Percentiles rank a stretch among this genome's conserved stretches.
Conservation (phyloP, 2,329 filamentous ascomycete genomes). For the Cryoendolithus antarcticus region DNA sequence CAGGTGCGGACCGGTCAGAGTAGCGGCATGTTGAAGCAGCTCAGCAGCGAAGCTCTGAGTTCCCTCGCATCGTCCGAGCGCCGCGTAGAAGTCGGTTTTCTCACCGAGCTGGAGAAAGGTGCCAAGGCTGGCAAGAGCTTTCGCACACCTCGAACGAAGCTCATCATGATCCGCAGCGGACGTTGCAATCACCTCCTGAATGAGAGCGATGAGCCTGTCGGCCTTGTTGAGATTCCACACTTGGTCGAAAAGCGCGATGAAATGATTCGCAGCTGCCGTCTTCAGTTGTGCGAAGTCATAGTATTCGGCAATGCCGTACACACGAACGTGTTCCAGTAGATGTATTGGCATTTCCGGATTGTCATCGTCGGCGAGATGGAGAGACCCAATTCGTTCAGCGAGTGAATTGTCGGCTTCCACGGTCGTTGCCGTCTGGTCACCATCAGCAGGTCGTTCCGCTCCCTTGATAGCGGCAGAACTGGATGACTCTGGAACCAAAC, state of each 20-base stretch:
- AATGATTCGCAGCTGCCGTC: constrained; percentile 3
- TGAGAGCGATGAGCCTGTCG: constrained; percentile 7
- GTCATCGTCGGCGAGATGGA: not conserved
- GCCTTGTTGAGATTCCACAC: not conserved
- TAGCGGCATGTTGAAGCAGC: not conserved
- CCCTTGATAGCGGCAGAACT: too few species aligned
- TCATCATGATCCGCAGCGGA: not conserved
- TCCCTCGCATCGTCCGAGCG: too few species aligned
- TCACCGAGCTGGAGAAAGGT: constrained; percentile 1
- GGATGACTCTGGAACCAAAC: not conserved
- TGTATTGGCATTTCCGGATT: too few species aligned
- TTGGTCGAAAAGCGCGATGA: constrained; percentile 1
- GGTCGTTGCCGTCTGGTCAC: not conserved
- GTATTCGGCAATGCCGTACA: constrained; percentile 10
- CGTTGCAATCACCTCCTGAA: constrained; percentile 4
- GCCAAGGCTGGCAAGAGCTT: not conserved
- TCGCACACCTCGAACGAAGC: constrained; percentile 19
- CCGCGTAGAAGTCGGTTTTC: too few species aligned
- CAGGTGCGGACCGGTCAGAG: not conserved
- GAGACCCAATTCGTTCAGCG: not conserved
- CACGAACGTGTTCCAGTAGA: constrained; percentile 6
- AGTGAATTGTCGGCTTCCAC: not conserved
- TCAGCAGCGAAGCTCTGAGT: not conserved
- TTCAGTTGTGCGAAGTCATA: constrained; percentile 8
- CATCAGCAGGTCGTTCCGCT: too few species aligned